Evolutionary conservation across 75 land plant species (phyloP).

Genomic region (Isoetes taiwanensis): DNA sequence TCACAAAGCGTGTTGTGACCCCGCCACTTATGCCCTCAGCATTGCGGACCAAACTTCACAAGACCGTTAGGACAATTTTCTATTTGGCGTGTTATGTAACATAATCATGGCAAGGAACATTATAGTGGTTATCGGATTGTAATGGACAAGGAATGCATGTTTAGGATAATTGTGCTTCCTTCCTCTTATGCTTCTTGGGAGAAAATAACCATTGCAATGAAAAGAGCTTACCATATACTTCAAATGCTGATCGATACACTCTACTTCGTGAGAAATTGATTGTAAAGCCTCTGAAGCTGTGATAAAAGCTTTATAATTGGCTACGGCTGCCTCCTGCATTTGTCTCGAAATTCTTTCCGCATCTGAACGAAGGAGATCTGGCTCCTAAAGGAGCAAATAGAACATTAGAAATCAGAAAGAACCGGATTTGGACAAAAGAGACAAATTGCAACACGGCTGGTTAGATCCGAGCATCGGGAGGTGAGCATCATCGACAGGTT

Average conservation of each 20-base stretch:
- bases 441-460: not conserved
- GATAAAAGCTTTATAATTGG: constrained; percentile 82
- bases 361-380: constrained; percentile 89
- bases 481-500: not conserved
- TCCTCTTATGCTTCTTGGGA: not conserved
- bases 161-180: not conserved
- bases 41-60: too few relatives aligned
- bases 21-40: too few relatives aligned
- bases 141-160: not conserved
- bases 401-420: not conserved
- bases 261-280: constrained; percentile 54
- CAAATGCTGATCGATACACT: constrained; percentile 64
- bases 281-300: constrained; percentile 82
- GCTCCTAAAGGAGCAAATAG: constrained; percentile 44
- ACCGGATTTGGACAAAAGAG: not conserved
- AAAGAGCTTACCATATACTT: constrained; percentile 46
- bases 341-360: constrained; percentile 80
- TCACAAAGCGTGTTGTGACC: too few relatives aligned
- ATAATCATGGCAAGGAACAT: not conserved
- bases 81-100: too few relatives aligned
- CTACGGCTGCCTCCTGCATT: constrained; percentile 98
- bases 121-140: not conserved
- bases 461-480: not conserved
- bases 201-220: not conserved
- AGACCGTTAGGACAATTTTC: too few relatives aligned